Evolutionary conservation across 2,329 filamentous ascomycete genomes (phyloP).

Genomic region (Pseudogymnoascus sp.): DNA sequence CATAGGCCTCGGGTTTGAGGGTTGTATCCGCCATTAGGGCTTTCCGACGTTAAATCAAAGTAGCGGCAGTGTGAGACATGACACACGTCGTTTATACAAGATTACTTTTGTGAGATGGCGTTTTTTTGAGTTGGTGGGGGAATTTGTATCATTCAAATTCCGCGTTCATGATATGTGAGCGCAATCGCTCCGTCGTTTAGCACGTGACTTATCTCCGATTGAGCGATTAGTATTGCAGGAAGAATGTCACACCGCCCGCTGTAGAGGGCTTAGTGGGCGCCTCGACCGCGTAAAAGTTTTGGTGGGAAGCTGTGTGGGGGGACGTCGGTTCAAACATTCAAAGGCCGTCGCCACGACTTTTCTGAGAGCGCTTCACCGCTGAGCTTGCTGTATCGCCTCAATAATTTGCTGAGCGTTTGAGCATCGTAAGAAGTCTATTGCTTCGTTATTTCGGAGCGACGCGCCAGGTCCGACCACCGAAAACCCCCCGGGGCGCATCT

Average conservation of each 20-base stretch:
- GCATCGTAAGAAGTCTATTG: background rate
- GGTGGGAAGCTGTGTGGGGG: slow-evolving; percentile 3
- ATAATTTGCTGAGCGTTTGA: background rate
- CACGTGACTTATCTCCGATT: background rate
- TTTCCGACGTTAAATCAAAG: background rate
- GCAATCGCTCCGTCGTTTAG: slow-evolving; percentile 2
- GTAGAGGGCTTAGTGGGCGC: background rate
- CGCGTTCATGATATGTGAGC: slow-evolving; percentile 3
- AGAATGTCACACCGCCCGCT: background rate
- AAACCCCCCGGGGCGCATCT: background rate
- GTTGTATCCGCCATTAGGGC: slow-evolving; percentile 19
- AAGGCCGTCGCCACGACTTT: slow-evolving; percentile 1
- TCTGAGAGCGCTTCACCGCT: background rate
- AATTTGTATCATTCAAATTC: background rate
- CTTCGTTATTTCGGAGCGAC: background rate
- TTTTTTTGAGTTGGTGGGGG: background rate
- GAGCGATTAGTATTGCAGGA: slow-evolving; percentile 3
- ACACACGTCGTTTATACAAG: background rate
- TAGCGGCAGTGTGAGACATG: background rate
- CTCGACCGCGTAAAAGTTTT: slow-evolving; percentile 5
- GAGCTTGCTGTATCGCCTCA: background rate
- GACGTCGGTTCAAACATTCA: background rate
- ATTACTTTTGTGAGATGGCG: slow-evolving; percentile 1
- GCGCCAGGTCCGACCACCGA: background rate
- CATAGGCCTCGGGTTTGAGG: slow-evolving; percentile 51